These are phyloP conservation scores for Alternaria arbusti DNA, from an alignment of 2,329 filamentous ascomycete species.

Conservation along the genomic window DNA sequence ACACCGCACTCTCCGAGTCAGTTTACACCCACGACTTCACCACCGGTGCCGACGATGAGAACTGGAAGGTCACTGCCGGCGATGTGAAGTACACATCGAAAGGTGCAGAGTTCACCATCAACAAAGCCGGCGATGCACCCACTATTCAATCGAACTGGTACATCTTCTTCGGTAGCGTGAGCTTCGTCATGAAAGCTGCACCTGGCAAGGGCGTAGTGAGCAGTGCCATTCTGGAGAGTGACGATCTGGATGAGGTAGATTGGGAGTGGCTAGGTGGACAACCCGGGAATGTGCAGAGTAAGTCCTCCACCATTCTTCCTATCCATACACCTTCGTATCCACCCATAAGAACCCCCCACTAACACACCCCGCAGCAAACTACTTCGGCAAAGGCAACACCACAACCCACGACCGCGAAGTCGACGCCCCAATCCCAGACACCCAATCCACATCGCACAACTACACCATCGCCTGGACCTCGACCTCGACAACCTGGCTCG, in stretches of 20 bases:
- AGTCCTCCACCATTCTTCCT: conserved; percentile 56
- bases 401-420: conserved; percentile 71
- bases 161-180: conserved; percentile 81
- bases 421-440: conserved; percentile 60
- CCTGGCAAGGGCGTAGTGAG: conserved; percentile 76
- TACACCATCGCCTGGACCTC: conserved; percentile 74
- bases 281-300: conserved; percentile 66
- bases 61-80: conserved; percentile 36
- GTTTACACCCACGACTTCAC: conserved; percentile 51
- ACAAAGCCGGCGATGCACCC: conserved; percentile 54
- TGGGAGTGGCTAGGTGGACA: conserved; percentile 78
- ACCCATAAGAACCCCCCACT: conserved; percentile 56
- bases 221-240: conserved; percentile 79
- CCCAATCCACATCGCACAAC: conserved; percentile 65
- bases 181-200: conserved; percentile 76
- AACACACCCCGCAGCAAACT: conserved; percentile 35
- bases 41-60: conserved; percentile 28
- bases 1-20: conserved; percentile 45
- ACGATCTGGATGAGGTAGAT: conserved; percentile 84
- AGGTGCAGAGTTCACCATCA: conserved; percentile 57
- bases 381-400: conserved; percentile 44
- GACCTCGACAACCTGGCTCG: conserved; percentile 67
- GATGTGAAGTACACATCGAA: conserved; percentile 50
- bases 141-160: conserved; percentile 81
- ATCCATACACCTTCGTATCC: conserved; percentile 34